These are phyloP conservation scores for Hibiscus tridactylites DNA, from an alignment of 345 rosid genomes.

Conservation along the genomic window DNA sequence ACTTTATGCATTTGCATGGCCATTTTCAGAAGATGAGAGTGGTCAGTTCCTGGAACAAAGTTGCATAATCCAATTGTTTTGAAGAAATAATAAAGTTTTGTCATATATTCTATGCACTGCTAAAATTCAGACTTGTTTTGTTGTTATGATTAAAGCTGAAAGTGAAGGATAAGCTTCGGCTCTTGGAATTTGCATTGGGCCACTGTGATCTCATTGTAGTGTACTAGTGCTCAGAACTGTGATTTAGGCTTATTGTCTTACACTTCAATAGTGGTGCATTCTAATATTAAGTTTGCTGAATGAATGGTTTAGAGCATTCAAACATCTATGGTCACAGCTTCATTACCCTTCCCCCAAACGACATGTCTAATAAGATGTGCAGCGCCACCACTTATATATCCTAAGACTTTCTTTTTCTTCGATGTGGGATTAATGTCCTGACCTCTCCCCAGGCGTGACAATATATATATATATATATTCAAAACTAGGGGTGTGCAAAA, in stretches of 20 bases:
- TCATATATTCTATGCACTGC: neutral
- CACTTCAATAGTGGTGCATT: neutral
- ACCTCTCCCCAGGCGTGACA: no score
- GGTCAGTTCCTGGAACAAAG: neutral
- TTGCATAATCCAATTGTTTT: neutral
- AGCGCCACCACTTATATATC: no score
- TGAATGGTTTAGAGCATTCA: neutral
- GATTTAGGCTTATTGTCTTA: neutral
- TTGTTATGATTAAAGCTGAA: neutral
- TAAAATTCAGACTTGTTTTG: neutral
- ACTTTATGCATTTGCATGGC: neutral
- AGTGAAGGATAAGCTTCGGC: constrained; percentile 7
- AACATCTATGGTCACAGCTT: neutral
- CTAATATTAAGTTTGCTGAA: neutral
- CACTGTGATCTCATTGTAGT: neutral
- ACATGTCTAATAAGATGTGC: no score
- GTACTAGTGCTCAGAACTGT: constrained; percentile 4
- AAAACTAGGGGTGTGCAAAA: no score
- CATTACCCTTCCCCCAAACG: no score
- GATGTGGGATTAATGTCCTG: no score
- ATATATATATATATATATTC: no score
- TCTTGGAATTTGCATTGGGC: constrained; percentile 7
- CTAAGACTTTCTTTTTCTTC: no score
- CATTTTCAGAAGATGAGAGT: neutral
- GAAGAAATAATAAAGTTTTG: neutral